Evolutionary conservation across 2,329 filamentous ascomycete species (phyloP), one percentile per base, ranked within the genome.

Genomic region (Onygenales sp.): DNA sequence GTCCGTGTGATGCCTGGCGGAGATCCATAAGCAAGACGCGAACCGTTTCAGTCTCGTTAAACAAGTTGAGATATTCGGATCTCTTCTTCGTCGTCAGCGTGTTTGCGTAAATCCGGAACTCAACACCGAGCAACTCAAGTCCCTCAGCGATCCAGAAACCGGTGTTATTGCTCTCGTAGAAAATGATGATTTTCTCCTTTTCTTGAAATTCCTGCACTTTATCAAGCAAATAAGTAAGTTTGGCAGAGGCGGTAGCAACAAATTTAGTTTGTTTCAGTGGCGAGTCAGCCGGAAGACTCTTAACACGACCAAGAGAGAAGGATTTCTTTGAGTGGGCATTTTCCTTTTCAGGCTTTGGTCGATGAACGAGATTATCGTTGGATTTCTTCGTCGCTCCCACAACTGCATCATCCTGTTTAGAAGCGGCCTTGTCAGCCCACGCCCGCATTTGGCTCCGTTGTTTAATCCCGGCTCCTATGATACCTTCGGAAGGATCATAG

Each of bases 11-110:
- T 33, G 91, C 91, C 64, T 93, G 88, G 1, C 82, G 82, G n/a
- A 96, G 80, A 63, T 95, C 90, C 86, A 96, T 95, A 1, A 96
- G 76, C 2, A 96, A 73, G 0, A 96, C 88, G 5, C 88, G 81
- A 52, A 91, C 83, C 6, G 79, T 78, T 0, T 77, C 70, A 14
- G 81, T 83, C 42, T 84, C 73, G 57, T 91, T 88, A 69, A 96
- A 96, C 0, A 84, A 80, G 0, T 83, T 80, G 0, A 96, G 80
- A 62, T 95, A 95, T 62, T 86, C 80, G 0, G 86, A 82, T 54
- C 87, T 81, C 4, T 81, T 77, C 10, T 78, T 74, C 0, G 80
- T 75, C 1, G 78, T 86, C 3, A 89, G 72, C 51, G 70, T 70
- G 31, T 65, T 71, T 7, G 74, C 70, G 61, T 77, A 78, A 49